Conservation (phyloP, 2,329 filamentous ascomycete genomes). For the Stachybotrys elegans region DNA sequence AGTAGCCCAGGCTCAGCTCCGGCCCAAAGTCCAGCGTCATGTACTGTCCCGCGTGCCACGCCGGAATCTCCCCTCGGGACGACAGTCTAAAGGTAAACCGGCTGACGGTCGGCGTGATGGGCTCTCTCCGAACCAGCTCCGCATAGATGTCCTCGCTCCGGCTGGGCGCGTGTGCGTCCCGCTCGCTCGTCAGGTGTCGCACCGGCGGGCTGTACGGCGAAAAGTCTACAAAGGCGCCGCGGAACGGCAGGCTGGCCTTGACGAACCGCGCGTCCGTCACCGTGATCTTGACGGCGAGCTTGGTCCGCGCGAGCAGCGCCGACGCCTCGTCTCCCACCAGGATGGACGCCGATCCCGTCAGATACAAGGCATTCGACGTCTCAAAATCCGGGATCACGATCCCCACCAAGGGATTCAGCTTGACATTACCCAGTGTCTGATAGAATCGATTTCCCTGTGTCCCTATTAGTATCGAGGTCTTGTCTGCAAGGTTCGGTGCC, state of each 20-base stretch:
- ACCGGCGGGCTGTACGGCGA: conserved; percentile 79
- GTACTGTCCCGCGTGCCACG: conserved; percentile 70
- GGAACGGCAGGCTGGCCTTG: conserved; percentile 60
- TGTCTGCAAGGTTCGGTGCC: too few relatives aligned
- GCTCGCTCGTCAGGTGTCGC: conserved; percentile 59
- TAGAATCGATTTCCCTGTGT: conserved; percentile 80
- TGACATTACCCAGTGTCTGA: conserved; percentile 76
- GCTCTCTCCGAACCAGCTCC: conserved; percentile 51
- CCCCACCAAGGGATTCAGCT: conserved; percentile 60
- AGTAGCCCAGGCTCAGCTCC: conserved; percentile 69
- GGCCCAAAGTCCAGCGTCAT: conserved; percentile 67
- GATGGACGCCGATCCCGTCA: conserved; percentile 64
- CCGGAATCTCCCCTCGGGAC: conserved; percentile 11
- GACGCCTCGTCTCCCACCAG: conserved; percentile 60
- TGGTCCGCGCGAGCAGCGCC: conserved; percentile 60
- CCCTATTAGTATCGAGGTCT: too few relatives aligned
- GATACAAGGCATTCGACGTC: conserved; percentile 67
- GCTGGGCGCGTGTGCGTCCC: conserved; percentile 10
- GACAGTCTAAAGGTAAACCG: conserved; percentile 51
- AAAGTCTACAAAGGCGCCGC: conserved; percentile 50
- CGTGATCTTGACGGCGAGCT: conserved; percentile 65
- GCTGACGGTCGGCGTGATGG: conserved; percentile 61
- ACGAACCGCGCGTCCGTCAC: conserved; percentile 60
- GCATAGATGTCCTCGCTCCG: conserved; percentile 33
- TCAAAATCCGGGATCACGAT: conserved; percentile 70